These are phyloP conservation scores for Tricholoma matsutake DNA, from an alignment of 768 basidiomycete species.

Conservation along the genomic window DNA sequence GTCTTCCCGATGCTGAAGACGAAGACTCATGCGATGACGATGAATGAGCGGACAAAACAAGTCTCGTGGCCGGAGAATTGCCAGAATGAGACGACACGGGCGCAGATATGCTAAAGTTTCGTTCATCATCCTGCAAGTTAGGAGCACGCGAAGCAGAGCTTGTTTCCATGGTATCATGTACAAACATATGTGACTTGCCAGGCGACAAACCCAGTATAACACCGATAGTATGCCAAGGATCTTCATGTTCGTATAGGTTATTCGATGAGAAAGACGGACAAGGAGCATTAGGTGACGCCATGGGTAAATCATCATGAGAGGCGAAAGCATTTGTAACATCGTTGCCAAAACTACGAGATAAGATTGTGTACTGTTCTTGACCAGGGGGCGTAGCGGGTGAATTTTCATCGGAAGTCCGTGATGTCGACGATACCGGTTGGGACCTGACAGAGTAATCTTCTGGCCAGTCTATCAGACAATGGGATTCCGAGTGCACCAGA, in stretches of 20 bases:
- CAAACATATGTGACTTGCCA: not conserved
- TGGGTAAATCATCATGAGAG: not conserved
- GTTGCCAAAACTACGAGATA: not conserved
- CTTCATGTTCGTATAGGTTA: slow-evolving; percentile 36
- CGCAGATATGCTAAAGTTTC: not conserved
- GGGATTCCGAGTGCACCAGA: not conserved
- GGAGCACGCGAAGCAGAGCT: not conserved
- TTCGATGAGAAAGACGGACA: slow-evolving; percentile 4
- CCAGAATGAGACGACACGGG: not conserved
- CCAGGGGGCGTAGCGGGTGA: not conserved
- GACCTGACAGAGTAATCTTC: not conserved
- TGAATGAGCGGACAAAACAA: not conserved
- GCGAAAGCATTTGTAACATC: not conserved
- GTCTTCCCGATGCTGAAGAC: not conserved
- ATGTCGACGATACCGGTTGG: not conserved
- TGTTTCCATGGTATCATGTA: not conserved
- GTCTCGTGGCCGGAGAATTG: not conserved
- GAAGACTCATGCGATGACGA: not conserved
- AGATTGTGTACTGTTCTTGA: not conserved
- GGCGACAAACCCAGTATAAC: slow-evolving; percentile 35
- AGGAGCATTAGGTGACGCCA: not conserved
- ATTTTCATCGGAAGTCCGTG: not conserved
- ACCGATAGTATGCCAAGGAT: slow-evolving; percentile 46
- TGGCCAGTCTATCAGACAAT: not conserved
- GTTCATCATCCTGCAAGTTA: not conserved